Conservation (phyloP, 2,329 filamentous ascomycete species). For the Colletotrichum sp. region DNA sequence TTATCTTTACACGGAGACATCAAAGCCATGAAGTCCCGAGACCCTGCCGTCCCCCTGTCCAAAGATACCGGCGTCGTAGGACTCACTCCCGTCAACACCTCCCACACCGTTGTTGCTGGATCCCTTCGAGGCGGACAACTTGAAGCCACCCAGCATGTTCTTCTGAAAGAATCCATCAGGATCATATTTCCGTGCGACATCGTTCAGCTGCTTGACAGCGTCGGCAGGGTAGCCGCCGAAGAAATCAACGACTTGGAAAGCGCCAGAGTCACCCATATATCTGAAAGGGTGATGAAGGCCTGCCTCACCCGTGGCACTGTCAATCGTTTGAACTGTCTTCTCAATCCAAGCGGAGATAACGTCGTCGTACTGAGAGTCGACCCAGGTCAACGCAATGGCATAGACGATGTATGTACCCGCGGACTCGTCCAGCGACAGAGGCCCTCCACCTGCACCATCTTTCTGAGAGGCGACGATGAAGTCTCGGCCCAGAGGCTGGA, state of each 20-base stretch:
- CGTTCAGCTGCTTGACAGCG: not conserved
- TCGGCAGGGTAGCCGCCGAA: not conserved
- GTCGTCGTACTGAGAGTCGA: not conserved
- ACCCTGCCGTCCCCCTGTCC: fast-evolving
- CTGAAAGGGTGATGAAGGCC: not conserved
- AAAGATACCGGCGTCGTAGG: fast-evolving
- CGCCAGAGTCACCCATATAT: not conserved
- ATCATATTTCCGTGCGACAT: not conserved
- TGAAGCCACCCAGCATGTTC: not conserved
- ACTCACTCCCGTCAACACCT: fast-evolving
- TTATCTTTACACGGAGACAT: not conserved
- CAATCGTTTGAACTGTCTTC: not conserved
- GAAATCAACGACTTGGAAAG: not conserved
- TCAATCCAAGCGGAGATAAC: not conserved
- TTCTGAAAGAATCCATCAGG: not conserved
- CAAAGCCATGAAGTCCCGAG: not conserved
- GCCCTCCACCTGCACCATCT: not conserved
- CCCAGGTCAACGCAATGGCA: not conserved
- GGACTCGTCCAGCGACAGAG: not conserved
- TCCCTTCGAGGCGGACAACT: not conserved
- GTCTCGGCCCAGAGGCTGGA: not conserved
- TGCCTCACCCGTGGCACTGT: not conserved
- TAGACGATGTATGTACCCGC: not conserved
- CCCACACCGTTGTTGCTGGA: fast-evolving
- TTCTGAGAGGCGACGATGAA: not conserved